These are phyloP conservation scores for Ustilago esculenta DNA, from an alignment of 1,284 basidiomycete species.

Conservation along the genomic window DNA sequence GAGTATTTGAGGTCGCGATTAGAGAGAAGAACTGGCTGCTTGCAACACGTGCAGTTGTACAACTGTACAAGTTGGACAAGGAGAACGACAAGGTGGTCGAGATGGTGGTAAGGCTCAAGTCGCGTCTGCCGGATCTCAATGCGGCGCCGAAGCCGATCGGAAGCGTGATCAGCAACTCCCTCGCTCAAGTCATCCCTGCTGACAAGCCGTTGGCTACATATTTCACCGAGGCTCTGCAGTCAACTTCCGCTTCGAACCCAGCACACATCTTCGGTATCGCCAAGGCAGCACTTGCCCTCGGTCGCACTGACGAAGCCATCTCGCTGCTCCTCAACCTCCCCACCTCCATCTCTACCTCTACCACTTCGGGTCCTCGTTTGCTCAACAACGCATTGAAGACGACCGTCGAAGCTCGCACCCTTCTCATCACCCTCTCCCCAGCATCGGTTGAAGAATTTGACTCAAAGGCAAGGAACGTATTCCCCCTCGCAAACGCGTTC, in stretches of 20 bases:
- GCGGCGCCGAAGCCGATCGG: slow-evolving; percentile 32
- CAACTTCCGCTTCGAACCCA: neutral
- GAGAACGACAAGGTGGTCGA: slow-evolving; percentile 77
- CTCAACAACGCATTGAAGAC: slow-evolving; percentile 15
- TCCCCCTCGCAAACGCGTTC: slow-evolving; percentile 68
- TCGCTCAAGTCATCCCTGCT: slow-evolving; percentile 36
- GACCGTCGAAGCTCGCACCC: slow-evolving; percentile 3
- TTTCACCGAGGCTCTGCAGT: slow-evolving; percentile 71
- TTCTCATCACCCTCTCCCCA: slow-evolving; percentile 16
- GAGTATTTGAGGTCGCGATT: slow-evolving; percentile 81
- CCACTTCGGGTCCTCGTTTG: neutral
- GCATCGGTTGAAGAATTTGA: slow-evolving; percentile 53
- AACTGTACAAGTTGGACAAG: slow-evolving; percentile 73
- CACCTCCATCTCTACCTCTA: neutral
- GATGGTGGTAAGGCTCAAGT: slow-evolving; percentile 76
- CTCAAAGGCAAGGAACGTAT: slow-evolving; percentile 48
- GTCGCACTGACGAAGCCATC: slow-evolving; percentile 17
- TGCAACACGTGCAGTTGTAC: slow-evolving; percentile 77
- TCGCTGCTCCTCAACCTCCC: slow-evolving; percentile 25
- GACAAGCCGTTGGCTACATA: slow-evolving; percentile 72
- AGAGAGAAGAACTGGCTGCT: slow-evolving; percentile 81
- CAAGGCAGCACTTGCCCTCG: slow-evolving; percentile 7
- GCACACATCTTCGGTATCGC: slow-evolving; percentile 15
- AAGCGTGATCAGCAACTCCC: slow-evolving; percentile 69
- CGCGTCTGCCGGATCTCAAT: slow-evolving; percentile 44